phyloP scores from a whole-genome alignment of 306 rosid genomes.

The Ammopiptanthus mongolicus region DNA sequence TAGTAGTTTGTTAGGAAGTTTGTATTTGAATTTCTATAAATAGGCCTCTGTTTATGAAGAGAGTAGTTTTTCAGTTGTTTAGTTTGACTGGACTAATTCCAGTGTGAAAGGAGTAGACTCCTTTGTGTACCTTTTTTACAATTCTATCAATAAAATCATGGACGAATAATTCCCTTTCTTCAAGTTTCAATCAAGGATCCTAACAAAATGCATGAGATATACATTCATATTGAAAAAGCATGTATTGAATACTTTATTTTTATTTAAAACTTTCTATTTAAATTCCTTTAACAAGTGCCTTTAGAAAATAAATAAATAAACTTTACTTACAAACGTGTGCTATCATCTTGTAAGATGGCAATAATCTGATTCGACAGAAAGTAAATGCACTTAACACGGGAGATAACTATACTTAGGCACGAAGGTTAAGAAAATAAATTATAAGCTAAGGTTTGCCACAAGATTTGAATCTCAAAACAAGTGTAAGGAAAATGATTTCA shows the following conservation, averaged over 20 bases:
- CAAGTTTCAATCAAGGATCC: too few species aligned
- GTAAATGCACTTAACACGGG: neutral
- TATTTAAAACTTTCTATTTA: neutral
- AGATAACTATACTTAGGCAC: neutral
- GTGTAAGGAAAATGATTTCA: neutral
- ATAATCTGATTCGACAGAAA: neutral
- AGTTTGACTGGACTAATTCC: too few species aligned
- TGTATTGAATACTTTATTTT: neutral
- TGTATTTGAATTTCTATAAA: too few species aligned
- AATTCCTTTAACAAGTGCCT: neutral
- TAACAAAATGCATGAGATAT: slow-evolving; percentile 2
- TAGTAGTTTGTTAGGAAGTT: too few species aligned
- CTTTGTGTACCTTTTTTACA: too few species aligned
- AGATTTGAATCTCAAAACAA: neutral
- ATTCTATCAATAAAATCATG: too few species aligned
- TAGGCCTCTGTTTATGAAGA: too few species aligned
- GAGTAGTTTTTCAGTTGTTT: too few species aligned
- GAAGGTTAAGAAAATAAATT: neutral
- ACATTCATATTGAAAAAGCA: neutral
- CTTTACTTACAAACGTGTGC: neutral
- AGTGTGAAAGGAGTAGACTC: too few species aligned
- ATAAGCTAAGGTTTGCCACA: neutral
- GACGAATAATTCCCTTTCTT: too few species aligned
- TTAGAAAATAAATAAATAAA: neutral
- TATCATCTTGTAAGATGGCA: neutral